A percentile compares a stretch with the other conserved stretches of the same genome.
These are phyloP conservation scores for Globisporangium takayamanum DNA, from an alignment of 352 stramenopile species.

Conservation along the genomic window DNA sequence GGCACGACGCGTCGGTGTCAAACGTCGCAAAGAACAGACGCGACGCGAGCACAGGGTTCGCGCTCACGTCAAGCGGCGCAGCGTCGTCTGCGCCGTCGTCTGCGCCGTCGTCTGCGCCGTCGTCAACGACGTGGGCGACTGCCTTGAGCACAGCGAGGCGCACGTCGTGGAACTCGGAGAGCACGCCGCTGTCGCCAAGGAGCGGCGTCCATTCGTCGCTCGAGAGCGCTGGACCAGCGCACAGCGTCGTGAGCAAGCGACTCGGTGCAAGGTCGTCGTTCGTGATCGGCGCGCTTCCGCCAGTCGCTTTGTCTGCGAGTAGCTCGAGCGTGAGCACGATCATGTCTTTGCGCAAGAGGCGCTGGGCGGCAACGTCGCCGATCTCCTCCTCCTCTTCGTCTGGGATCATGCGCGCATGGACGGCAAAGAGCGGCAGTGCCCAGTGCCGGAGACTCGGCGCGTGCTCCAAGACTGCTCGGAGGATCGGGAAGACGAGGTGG, in stretches of 20 bases:
- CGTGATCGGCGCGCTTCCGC: constrained; percentile 47
- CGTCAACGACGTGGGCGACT: constrained; percentile 49
- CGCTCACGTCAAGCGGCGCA: constrained; percentile 18
- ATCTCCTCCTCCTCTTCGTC: constrained; percentile 86
- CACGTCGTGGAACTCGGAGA: constrained; percentile 49
- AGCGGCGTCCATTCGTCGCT: constrained; percentile 58
- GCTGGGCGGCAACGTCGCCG: constrained; percentile 70
- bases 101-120: not conserved
- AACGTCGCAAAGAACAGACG: constrained; percentile 65
- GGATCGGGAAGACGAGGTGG: constrained; percentile 72
- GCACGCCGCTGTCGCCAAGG: constrained; percentile 57
- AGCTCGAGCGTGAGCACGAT: constrained; percentile 60
- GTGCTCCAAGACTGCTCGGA: constrained; percentile 46
- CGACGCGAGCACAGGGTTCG: constrained; percentile 46
- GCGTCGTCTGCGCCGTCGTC: constrained; percentile 31
- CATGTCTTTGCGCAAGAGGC: constrained; percentile 69
- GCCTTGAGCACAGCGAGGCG: constrained; percentile 58
- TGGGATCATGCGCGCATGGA: constrained; percentile 80
- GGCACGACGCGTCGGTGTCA: constrained; percentile 54
- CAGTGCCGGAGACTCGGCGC: constrained; percentile 53
- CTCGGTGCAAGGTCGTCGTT: constrained; percentile 53
- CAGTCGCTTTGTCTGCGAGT: constrained; percentile 45
- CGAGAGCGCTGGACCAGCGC: constrained; percentile 48
- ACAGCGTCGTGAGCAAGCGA: constrained; percentile 53
- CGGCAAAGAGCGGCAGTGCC: constrained; percentile 67